Conservation (phyloP, 1,284 basidiomycete species). For the Apiotrichum akiyoshidainum region DNA sequence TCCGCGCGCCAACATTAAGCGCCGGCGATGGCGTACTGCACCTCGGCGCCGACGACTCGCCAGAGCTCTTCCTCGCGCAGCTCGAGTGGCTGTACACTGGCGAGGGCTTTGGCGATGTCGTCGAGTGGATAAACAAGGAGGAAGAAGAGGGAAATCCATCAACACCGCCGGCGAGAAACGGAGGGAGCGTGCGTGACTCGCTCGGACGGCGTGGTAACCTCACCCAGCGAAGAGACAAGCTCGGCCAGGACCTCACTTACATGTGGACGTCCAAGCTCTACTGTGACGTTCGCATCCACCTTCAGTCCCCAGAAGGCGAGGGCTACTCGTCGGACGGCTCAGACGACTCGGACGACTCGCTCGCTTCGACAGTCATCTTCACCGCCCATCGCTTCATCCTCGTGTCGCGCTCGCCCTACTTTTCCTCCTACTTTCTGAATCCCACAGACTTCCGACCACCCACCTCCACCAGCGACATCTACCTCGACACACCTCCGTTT, state of each 20-base stretch:
- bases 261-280: slow-evolving; percentile 94
- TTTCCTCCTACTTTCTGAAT: slow-evolving; percentile 57
- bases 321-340: slow-evolving; percentile 27
- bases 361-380: slow-evolving; percentile 66
- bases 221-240: slow-evolving; percentile 74
- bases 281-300: slow-evolving; percentile 77
- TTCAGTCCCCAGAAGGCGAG: slow-evolving; percentile 55
- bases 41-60: slow-evolving; percentile 66
- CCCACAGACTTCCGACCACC: slow-evolving; percentile 29
- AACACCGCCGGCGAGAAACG: neutral
- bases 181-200: slow-evolving; percentile 29
- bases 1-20: slow-evolving; percentile 26
- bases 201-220: slow-evolving; percentile 32
- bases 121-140: slow-evolving; percentile 77
- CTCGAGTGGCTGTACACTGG: slow-evolving; percentile 60
- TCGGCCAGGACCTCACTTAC: slow-evolving; percentile 81
- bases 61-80: slow-evolving; percentile 74
- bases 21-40: slow-evolving; percentile 49
- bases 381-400: slow-evolving; percentile 90
- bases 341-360: slow-evolving; percentile 34
- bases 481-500: slow-evolving; percentile 85
- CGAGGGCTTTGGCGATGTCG: slow-evolving; percentile 73
- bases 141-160: slow-evolving; percentile 53
- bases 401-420: slow-evolving; percentile 83
- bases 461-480: slow-evolving; percentile 57